Base-by-base conservation (phyloP, 768 basidiomycete genomes). In the Serendipita vermifera region DNA sequence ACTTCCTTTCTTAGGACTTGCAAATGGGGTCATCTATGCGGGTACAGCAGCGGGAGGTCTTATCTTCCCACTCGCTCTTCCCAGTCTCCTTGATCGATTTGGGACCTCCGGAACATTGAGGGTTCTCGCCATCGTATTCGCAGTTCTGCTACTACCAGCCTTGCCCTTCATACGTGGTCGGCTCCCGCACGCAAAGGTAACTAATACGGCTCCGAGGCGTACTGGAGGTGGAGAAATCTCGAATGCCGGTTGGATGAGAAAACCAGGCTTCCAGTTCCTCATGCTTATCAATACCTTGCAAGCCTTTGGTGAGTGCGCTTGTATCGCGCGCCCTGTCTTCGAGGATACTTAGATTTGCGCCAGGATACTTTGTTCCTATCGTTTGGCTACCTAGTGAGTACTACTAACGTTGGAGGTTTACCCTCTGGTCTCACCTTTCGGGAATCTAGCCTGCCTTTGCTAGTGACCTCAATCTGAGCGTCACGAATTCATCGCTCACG, bases 21-120 rank as follows among this genome's bases (percentile, higher is more conserved):
- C 69, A 3, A 67, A 66, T 33, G 68, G 69, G 1, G 63, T 68
- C 26, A 61, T 69, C 26, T 68, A 67, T 48, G 65, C 66, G 27
- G 69, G 68, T 59, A 65, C 65, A 20, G 58, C 62, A 0, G 54
- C 57, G 0, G 69, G 68, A 6, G 69, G 67, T 24, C 33, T 67
- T 6, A 29, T 68, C 27, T 58, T 67, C 14, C 68, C 67, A 0
- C 55, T 69, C 20, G 36, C 62, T 2, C 38, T 68, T 4, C 66
- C 68, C 4, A 60, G n/a, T 1, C 55, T 71, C 15, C 61, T 71
- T 36, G 43, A 27, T 2, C 56, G 36, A 2, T 65, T 59, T 36
- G 69, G 66, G 39, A 40, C 60, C 0, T 54, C 54, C 3, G 62
- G 39, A 27, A 63, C 70, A 0, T 61, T 67, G 13, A 62, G 67